Evolutionary conservation across 176 grass and related monocot genomes (phyloP), one percentile per base, ranked within the genome.

Genomic region (Carex kokanica): DNA sequence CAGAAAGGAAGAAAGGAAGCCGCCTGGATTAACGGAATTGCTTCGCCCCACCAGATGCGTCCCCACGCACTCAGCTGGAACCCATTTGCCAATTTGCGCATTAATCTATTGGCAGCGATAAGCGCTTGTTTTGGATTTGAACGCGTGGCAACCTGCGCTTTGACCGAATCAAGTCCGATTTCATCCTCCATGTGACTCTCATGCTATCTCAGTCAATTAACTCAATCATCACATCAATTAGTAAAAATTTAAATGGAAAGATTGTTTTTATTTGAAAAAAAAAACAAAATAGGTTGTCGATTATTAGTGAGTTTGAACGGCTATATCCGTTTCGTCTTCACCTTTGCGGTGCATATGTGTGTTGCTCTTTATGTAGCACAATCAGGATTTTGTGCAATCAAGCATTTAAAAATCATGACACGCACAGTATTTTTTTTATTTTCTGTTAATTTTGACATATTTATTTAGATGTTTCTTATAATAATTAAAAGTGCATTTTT

Each of bases 1-100:
- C 36, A 43, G 38, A 80, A 60, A 81, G 20, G 57, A 66, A 52
- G 31, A 27, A 18, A 60, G 15, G 53, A 14, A 40, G 31, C 74
- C 38, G 78, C 78, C 78, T 58, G 55, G 78, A 81, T 81, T 81
- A 64, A 27, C 60, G 80, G 78, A 81, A 81, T 63, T 81, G 78
- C 8, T 81, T 81, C 78, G 11, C 8, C 32, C 31, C 78, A 61
- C 78, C 78, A 45, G 4, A 5, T 57, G 45, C 18, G 77, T 79
- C 56, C 29, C 27, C 58, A 80, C 31, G 11, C 27, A 16, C 69
- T 23, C 58, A 41, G 27, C 56, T 79, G 57, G 56, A 81, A 59
- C 23, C 78, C 58, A 81, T 64, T 81, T 65, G 4, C 13, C 64
- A 8, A 47, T 47, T 24, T 47, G 3, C 1, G 8, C 18, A 24